phyloP scores from a whole-genome alignment of 148 eudicot species.

The Rhododendron molle region DNA sequence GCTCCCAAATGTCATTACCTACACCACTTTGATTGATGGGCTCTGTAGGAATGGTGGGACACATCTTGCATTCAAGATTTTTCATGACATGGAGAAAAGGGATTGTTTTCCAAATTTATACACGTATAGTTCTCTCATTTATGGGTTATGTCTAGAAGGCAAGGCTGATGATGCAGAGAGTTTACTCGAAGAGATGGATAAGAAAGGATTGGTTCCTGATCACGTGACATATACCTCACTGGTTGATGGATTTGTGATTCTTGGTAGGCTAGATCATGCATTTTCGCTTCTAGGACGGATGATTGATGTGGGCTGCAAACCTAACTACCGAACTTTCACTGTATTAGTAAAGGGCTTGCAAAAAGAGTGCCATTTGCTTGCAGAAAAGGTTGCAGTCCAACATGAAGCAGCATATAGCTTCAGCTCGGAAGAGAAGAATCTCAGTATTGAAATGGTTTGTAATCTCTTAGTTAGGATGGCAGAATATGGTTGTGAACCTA shows the following conservation, averaged over 20 bases:
- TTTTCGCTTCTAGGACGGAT: slow-evolving; percentile 49
- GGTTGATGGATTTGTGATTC: slow-evolving; percentile 59
- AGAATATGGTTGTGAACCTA: slow-evolving; percentile 51
- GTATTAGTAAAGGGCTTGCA: slow-evolving; percentile 55
- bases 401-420: slow-evolving; percentile 31
- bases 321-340: slow-evolving; percentile 50
- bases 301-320: slow-evolving; percentile 42
- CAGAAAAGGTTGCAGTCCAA: slow-evolving; percentile 41
- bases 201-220: slow-evolving; percentile 55
- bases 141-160: slow-evolving; percentile 64
- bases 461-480: slow-evolving; percentile 51
- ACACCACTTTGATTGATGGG: slow-evolving; percentile 64
- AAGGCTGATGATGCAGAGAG: slow-evolving; percentile 49
- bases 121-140: slow-evolving; percentile 60
- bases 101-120: slow-evolving; percentile 52
- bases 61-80: slow-evolving; percentile 49
- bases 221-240: slow-evolving; percentile 60
- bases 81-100: slow-evolving; percentile 53
- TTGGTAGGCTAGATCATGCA: slow-evolving; percentile 55
- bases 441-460: slow-evolving; percentile 23
- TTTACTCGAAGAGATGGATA: slow-evolving; percentile 52
- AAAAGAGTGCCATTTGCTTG: slow-evolving; percentile 35
- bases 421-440: slow-evolving; percentile 24
- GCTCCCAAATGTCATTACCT: slow-evolving; percentile 62
- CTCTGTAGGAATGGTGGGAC: slow-evolving; percentile 52